Percentiles rank a stretch among this genome's conserved stretches.
These are phyloP conservation scores for Sporothrix euskadiensis DNA, from an alignment of 2,329 filamentous ascomycete genomes.

Conservation along the genomic window DNA sequence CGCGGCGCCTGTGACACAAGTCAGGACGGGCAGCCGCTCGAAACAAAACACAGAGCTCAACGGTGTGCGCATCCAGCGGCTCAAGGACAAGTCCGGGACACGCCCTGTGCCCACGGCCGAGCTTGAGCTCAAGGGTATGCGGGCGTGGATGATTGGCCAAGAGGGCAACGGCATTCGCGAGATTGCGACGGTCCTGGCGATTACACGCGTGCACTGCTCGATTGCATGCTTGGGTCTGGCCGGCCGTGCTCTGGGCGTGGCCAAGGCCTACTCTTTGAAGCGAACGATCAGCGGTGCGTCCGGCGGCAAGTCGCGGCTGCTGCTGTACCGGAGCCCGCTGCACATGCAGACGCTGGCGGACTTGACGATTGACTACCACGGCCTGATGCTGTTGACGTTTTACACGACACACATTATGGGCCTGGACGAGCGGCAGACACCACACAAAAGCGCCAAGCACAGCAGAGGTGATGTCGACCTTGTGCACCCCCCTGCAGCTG, in stretches of 20 bases:
- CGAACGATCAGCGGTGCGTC: constrained; percentile 52
- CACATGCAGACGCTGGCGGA: constrained; percentile 61
- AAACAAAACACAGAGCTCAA: constrained; percentile 55
- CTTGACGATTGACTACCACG: constrained; percentile 57
- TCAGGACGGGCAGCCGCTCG: constrained; percentile 34
- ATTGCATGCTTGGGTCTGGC: constrained; percentile 55
- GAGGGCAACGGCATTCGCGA: constrained; percentile 68
- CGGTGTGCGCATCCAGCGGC: constrained; percentile 65
- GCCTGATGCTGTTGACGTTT: constrained; percentile 56
- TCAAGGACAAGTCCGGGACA: constrained; percentile 74
- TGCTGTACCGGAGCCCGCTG: constrained; percentile 53
- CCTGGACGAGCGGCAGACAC: constrained; percentile 44
- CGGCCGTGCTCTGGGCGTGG: constrained; percentile 58
- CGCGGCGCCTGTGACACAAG: constrained; percentile 35
- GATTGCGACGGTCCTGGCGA: constrained; percentile 67
- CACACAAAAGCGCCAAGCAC: neutral
- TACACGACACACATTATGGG: constrained; percentile 58
- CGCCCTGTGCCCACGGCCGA: constrained; percentile 71
- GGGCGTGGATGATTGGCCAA: constrained; percentile 65
- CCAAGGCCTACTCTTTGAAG: constrained; percentile 59
- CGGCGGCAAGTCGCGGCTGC: constrained; percentile 47
- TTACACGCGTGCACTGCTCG: constrained; percentile 62
- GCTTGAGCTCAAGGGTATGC: constrained; percentile 63
- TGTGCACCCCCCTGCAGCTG: constrained; percentile 40
- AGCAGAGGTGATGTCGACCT: constrained; percentile 33